phyloP scores from a whole-genome alignment of 169 alveolate genomes.

The Plasmodium reichenowi region DNA sequence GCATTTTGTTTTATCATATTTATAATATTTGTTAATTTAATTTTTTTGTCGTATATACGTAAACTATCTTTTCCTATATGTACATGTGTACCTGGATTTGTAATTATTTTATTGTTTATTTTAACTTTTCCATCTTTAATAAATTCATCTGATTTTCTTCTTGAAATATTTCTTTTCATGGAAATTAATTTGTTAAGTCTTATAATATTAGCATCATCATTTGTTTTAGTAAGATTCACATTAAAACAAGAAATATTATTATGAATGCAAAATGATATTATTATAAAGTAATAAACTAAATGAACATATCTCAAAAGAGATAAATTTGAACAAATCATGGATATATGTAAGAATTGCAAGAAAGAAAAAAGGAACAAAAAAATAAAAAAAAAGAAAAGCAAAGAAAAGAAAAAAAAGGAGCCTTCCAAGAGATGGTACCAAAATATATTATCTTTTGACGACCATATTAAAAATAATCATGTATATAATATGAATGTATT shows the following conservation, averaged over 20 bases:
- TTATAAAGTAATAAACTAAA: not conserved
- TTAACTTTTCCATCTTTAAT: constrained; percentile 68
- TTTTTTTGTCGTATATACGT: constrained; percentile 17
- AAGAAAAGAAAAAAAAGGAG: too few relatives aligned
- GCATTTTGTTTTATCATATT: constrained; percentile 11
- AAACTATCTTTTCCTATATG: constrained; percentile 53
- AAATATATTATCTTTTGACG: too few relatives aligned
- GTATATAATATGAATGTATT: too few relatives aligned
- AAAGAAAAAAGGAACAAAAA: too few relatives aligned
- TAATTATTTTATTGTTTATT: constrained; percentile 35
- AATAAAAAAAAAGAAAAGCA: too few relatives aligned
- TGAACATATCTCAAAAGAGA: too few relatives aligned
- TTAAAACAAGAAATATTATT: constrained; percentile 17
- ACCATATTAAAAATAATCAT: too few relatives aligned
- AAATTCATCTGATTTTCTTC: constrained; percentile 69
- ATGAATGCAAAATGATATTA: constrained; percentile 1
- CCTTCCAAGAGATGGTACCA: too few relatives aligned
- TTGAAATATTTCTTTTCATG: constrained; percentile 37
- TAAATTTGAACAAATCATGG: too few relatives aligned
- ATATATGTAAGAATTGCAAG: too few relatives aligned
- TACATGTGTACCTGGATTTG: constrained; percentile 71
- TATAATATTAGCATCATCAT: constrained; percentile 20
- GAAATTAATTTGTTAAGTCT: constrained; percentile 66
- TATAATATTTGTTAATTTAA: constrained; percentile 8
- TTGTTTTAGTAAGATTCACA: constrained; percentile 3